Evolutionary conservation across 352 stramenopile genomes (phyloP).

Genomic region (Thalassiosira exigua): DNA sequence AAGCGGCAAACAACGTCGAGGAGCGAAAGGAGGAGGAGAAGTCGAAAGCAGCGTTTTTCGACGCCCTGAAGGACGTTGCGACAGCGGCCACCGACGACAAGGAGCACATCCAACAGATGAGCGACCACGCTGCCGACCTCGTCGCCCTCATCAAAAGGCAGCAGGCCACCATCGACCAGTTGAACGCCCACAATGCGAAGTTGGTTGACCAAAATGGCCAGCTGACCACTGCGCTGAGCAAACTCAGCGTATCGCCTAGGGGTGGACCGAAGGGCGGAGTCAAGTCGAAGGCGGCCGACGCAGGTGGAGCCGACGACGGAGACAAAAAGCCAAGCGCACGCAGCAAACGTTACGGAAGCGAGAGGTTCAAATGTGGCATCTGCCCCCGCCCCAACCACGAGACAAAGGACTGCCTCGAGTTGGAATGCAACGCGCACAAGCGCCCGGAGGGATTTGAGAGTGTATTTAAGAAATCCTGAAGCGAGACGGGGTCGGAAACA

Average conservation of each 20-base stretch:
- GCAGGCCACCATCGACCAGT: background rate
- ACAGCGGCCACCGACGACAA: conserved; percentile 7
- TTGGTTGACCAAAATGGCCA: background rate
- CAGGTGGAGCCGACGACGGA: background rate
- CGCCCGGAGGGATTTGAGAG: background rate
- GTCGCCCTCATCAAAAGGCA: background rate
- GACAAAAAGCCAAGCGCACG: background rate
- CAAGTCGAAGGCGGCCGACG: background rate
- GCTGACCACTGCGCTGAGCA: no score
- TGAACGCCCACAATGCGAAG: background rate
- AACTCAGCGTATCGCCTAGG: no score
- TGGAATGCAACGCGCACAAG: background rate
- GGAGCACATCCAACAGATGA: conserved; percentile 7
- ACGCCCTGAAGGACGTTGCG: background rate
- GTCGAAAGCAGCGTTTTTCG: background rate
- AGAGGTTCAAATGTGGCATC: background rate
- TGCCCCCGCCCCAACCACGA: background rate
- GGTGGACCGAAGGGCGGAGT: background rate
- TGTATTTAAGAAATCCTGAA: no score
- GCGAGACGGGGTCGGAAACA: background rate
- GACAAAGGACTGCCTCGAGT: background rate
- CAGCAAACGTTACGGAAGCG: background rate
- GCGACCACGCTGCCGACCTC: background rate
- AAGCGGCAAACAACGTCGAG: background rate
- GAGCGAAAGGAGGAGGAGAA: background rate